phyloP scores from a whole-genome alignment of 2,329 filamentous ascomycete species.

The Clonostachys solani region DNA sequence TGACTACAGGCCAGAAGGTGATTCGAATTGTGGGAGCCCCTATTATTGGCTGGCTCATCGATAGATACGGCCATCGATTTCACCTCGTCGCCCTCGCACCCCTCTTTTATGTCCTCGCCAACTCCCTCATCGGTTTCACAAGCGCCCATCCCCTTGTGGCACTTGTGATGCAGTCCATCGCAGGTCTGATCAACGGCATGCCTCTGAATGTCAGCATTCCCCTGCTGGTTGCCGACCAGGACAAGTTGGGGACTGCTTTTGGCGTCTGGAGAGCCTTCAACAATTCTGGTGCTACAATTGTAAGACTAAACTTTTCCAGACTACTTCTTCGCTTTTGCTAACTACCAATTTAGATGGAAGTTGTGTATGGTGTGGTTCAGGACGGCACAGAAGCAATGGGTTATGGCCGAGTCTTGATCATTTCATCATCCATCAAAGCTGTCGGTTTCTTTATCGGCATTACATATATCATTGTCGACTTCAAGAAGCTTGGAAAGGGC shows the following conservation, averaged over 20 bases:
- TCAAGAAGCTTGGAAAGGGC: slow-evolving; percentile 8
- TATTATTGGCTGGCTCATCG: slow-evolving; percentile 8
- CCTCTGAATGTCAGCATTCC: slow-evolving; percentile 14
- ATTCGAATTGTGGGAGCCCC: slow-evolving; percentile 11
- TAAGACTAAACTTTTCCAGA: slow-evolving; percentile 2
- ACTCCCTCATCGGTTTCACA: slow-evolving; percentile 12
- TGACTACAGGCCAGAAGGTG: slow-evolving; percentile 12
- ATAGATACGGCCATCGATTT: slow-evolving; percentile 14
- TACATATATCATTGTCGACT: slow-evolving; percentile 11
- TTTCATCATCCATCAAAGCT: slow-evolving; percentile 11
- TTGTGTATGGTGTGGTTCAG: slow-evolving; percentile 13
- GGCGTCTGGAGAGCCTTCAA: slow-evolving; percentile 14
- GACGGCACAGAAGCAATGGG: slow-evolving; percentile 11
- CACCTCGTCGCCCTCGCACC: slow-evolving; percentile 12
- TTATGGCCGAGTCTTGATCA: slow-evolving; percentile 8
- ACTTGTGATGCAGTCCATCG: slow-evolving; percentile 10
- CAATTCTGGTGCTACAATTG: slow-evolving; percentile 13
- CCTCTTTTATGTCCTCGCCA: slow-evolving; percentile 10
- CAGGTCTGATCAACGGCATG: slow-evolving; percentile 12
- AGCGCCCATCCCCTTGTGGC: slow-evolving; percentile 11
- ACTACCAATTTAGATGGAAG: slow-evolving; percentile 10
- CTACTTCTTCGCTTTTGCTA: neutral
- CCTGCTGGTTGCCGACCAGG: slow-evolving; percentile 13
- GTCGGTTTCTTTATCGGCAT: slow-evolving; percentile 9
- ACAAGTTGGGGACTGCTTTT: slow-evolving; percentile 14